A percentile compares a stretch with the other conserved stretches of the same genome.
These are phyloP conservation scores for Salix brachista DNA, from an alignment of 345 rosid species.

Conservation along the genomic window DNA sequence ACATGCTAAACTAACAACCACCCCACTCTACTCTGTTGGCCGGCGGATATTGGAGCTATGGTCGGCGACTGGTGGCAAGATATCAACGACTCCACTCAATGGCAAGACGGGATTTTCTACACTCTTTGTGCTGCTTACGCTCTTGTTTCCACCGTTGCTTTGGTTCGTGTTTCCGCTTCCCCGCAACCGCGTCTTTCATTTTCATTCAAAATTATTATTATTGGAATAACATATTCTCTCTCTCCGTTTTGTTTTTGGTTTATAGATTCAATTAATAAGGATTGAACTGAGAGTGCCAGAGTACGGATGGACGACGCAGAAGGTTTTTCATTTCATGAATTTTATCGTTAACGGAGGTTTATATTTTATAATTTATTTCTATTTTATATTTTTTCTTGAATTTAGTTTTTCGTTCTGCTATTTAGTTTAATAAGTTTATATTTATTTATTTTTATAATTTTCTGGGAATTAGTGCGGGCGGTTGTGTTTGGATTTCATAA, in stretches of 20 bases:
- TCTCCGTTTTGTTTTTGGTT: background rate
- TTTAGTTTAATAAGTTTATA: background rate
- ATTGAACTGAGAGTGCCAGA: slow-evolving; percentile 97
- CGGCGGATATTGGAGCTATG: background rate
- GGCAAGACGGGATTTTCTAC: slow-evolving; percentile 95
- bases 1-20: background rate
- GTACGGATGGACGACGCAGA: slow-evolving; percentile 97
- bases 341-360: slow-evolving; percentile 96
- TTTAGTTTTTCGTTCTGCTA: background rate
- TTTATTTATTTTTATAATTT: background rate
- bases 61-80: slow-evolving; percentile 73
- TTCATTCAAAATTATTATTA: background rate
- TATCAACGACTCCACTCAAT: slow-evolving; percentile 71
- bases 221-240: background rate
- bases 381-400: background rate
- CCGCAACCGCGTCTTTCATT: background rate
- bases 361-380: background rate
- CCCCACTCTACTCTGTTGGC: no score
- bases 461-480: slow-evolving; percentile 62
- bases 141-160: slow-evolving; percentile 78
- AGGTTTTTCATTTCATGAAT: slow-evolving; percentile 97
- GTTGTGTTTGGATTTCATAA: slow-evolving; percentile 90
- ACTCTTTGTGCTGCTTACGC: slow-evolving; percentile 89
- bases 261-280: slow-evolving; percentile 78
- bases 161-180: slow-evolving; percentile 34